Base-by-base conservation (phyloP, 2,329 filamentous ascomycete genomes). In the Achaetomium macrosporum region DNA sequence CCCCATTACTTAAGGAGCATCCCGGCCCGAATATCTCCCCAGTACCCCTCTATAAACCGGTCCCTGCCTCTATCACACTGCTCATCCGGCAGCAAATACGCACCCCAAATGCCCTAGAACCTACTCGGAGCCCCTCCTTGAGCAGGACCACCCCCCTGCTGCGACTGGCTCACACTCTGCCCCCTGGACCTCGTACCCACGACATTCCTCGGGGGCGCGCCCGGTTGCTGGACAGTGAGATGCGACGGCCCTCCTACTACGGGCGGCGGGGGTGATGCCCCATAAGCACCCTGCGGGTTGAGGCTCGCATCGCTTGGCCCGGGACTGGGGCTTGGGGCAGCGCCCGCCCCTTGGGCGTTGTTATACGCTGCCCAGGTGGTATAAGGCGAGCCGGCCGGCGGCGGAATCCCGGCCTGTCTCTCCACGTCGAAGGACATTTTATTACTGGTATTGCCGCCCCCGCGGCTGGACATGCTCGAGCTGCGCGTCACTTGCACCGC, bases 401-500 rank as follows among this genome's bases (percentile, higher is more conserved):
- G 31, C 31, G 53, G 25, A 29, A 58, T 41, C 20, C 60, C 58
- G 4, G 53, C 53, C 25, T 60, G 54, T n/a, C 59, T 41, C 54
- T 63, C 61, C 5, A 63, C 47, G 33, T 63, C 61, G 37, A 63
- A 59, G 25, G 60, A 62, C 15, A 25, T 40, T 16, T 49, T 48
- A 40, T 40, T 50, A 7, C 7, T 25, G 25, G 4, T 25, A 7
- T 25, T 25, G 25, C 7, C 7, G 25, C 7, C 7, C 4, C 25
- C 7, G 25, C 25, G 13, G 42, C 45, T 40, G 13, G 50, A 55
- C n/a, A 48, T 47, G 16, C 52, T 55, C 9, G 54, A 48, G 3
- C 56, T 46, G 25, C 55, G 65, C 46, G 55, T 65, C 51, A 60
- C 57, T 49, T 59, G 66, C 29, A 58, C 58, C 47, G 51, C 64